Conservation (phyloP, 148 eudicot species). For the Fagopyrum homotropicum region DNA sequence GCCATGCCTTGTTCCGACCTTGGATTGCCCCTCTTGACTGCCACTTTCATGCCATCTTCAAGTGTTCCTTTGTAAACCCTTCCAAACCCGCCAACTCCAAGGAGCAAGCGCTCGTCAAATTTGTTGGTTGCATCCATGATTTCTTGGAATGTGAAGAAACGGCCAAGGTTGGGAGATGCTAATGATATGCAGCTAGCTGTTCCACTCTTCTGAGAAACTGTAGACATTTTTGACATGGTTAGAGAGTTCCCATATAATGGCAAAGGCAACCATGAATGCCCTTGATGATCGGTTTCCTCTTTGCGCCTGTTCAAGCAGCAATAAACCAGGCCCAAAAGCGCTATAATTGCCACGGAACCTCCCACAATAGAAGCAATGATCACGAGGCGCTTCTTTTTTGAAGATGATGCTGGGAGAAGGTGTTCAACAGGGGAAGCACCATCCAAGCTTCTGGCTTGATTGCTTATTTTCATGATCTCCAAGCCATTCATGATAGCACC, state of each 20-base stretch:
- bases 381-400: constrained; percentile 26
- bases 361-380: constrained; percentile 47
- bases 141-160: constrained; percentile 77
- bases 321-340: constrained; percentile 39
- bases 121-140: constrained; percentile 89
- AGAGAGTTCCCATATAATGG: constrained; percentile 82
- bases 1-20: constrained; percentile 96
- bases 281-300: constrained; percentile 42
- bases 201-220: constrained; percentile 79
- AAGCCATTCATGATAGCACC: constrained; percentile 78
- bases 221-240: constrained; percentile 71
- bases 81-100: constrained; percentile 96
- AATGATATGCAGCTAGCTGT: constrained; percentile 93
- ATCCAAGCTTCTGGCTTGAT: constrained; percentile 69
- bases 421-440: constrained; percentile 56
- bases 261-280: constrained; percentile 78
- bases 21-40: constrained; percentile 94
- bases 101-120: constrained; percentile 75
- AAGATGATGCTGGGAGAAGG: constrained; percentile 39
- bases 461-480: constrained; percentile 88
- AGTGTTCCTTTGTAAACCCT: constrained; percentile 87
- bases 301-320: constrained; percentile 47
- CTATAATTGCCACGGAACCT: constrained; percentile 43
- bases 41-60: constrained; percentile 76
- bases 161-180: constrained; percentile 68